Percentiles rank a stretch among this genome's conserved stretches.
Evolutionary conservation across 306 rosid genomes (phyloP).

Genomic region (Medicago truncatula): DNA sequence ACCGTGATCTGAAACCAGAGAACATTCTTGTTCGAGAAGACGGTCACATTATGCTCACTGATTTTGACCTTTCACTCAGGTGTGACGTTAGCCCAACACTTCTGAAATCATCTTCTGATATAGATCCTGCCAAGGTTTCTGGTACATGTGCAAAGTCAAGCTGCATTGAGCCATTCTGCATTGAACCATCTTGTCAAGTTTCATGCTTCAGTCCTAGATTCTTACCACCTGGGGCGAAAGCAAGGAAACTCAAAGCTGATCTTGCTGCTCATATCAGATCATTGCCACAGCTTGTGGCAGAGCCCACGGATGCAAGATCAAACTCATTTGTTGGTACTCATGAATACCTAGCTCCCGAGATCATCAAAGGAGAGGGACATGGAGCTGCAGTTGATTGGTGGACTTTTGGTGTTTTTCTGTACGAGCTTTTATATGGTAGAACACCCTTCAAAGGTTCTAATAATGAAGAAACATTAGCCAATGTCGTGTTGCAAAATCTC

Average conservation of each 20-base stretch:
- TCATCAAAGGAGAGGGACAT: slow-evolving; percentile 89
- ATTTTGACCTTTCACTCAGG: slow-evolving; percentile 83
- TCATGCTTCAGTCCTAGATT: slow-evolving; percentile 86
- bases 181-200: slow-evolving; percentile 80
- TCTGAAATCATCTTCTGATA: slow-evolving; percentile 59
- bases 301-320: slow-evolving; percentile 85
- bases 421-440: slow-evolving; percentile 78
- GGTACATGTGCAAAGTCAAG: slow-evolving; percentile 71
- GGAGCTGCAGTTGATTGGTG: slow-evolving; percentile 99
- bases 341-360: slow-evolving; percentile 93
- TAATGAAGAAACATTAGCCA: slow-evolving; percentile 81
- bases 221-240: slow-evolving; percentile 64
- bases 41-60: slow-evolving; percentile 94
- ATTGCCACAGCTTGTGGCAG: slow-evolving; percentile 91
- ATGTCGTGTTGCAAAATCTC: slow-evolving; percentile 75
- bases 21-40: slow-evolving; percentile 91
- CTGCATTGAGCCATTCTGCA: slow-evolving; percentile 84
- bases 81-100: slow-evolving; percentile 82
- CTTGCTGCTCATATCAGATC: slow-evolving; percentile 63
- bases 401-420: slow-evolving; percentile 91
- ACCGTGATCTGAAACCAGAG: slow-evolving; percentile 89
- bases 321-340: slow-evolving; percentile 94
- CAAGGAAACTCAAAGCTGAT: slow-evolving; percentile 66
- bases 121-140: slow-evolving; percentile 65
- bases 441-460: slow-evolving; percentile 83